phyloP scores from a whole-genome alignment of 805 yeast species.

The Saccharomycopsis fodiens region DNA sequence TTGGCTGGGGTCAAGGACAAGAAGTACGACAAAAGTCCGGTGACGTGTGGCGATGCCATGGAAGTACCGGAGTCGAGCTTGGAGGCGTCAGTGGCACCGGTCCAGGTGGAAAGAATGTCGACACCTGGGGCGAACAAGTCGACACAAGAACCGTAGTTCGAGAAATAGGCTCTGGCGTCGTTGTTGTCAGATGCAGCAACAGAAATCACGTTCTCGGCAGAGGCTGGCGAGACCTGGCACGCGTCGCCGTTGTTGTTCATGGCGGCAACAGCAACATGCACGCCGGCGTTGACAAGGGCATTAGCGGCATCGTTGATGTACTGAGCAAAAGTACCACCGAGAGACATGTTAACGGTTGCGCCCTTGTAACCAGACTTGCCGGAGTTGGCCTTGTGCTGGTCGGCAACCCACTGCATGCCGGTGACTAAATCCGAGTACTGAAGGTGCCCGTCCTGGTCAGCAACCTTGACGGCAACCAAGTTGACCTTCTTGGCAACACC shows the following conservation, averaged over 20 bases:
- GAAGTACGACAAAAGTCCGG: slow-evolving; percentile 86
- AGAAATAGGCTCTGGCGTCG: slow-evolving; percentile 89
- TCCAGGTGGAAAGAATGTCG: slow-evolving; percentile 75
- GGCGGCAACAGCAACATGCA: slow-evolving; percentile 93
- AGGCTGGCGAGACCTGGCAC: slow-evolving; percentile 87
- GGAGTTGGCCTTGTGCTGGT: slow-evolving; percentile 36
- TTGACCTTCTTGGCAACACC: slow-evolving; percentile 57
- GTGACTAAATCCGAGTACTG: slow-evolving; percentile 54
- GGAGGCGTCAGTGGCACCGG: slow-evolving; percentile 68
- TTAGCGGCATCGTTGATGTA: slow-evolving; percentile 82
- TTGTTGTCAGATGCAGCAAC: slow-evolving; percentile 92
- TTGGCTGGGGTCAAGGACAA: slow-evolving; percentile 77
- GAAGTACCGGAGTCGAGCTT: slow-evolving; percentile 92
- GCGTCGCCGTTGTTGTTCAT: slow-evolving; percentile 94
- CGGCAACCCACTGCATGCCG: slow-evolving; percentile 55
- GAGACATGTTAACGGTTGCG: slow-evolving; percentile 85
- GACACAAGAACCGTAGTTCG: slow-evolving; percentile 93
- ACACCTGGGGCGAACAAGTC: slow-evolving; percentile 97
- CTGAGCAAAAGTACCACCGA: slow-evolving; percentile 89
- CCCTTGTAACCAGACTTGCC: slow-evolving; percentile 53
- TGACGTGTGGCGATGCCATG: slow-evolving; percentile 96
- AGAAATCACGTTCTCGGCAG: slow-evolving; percentile 76
- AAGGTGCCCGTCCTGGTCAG: slow-evolving; percentile 53
- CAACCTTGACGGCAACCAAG: slow-evolving; percentile 53
- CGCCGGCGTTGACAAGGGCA: slow-evolving; percentile 82